Percentiles rank a stretch among this genome's conserved stretches.
These are phyloP conservation scores for Forsythia suspensa DNA, from an alignment of 257 asterid genomes.

Conservation along the genomic window DNA sequence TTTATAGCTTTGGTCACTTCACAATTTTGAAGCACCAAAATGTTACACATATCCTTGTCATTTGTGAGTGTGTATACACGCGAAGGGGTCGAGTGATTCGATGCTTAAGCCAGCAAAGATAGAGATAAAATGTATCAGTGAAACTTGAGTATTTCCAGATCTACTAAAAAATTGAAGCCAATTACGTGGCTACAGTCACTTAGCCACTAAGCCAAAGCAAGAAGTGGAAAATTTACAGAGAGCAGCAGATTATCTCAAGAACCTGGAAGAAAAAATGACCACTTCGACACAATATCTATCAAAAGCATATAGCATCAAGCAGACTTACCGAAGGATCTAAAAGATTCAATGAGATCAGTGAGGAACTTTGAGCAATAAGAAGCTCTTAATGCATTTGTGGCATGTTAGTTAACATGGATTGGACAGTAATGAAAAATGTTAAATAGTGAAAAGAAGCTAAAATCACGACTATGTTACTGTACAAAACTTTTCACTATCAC, in stretches of 20 bases:
- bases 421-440: too few relatives aligned
- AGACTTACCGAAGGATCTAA: not conserved
- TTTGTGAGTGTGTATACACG: not conserved
- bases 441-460: not conserved
- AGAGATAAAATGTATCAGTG: too few relatives aligned
- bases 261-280: too few relatives aligned
- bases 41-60: constrained; percentile 12
- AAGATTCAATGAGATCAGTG: not conserved
- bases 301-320: too few relatives aligned
- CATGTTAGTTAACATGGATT: not conserved
- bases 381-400: not conserved
- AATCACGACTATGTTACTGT: not conserved
- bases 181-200: too few relatives aligned
- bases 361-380: not conserved
- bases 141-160: too few relatives aligned
- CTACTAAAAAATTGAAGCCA: too few relatives aligned
- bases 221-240: too few relatives aligned
- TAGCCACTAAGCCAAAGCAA: too few relatives aligned
- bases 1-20: not conserved
- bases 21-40: not conserved
- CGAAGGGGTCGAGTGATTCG: not conserved
- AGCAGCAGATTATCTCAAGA: too few relatives aligned
- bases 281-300: too few relatives aligned
- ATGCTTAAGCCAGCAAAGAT: not conserved
- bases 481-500: not conserved